Evolutionary conservation across 2,329 filamentous ascomycete genomes (phyloP), one percentile per base, ranked within the genome.

Genomic region (Colletotrichum liaoningense): DNA sequence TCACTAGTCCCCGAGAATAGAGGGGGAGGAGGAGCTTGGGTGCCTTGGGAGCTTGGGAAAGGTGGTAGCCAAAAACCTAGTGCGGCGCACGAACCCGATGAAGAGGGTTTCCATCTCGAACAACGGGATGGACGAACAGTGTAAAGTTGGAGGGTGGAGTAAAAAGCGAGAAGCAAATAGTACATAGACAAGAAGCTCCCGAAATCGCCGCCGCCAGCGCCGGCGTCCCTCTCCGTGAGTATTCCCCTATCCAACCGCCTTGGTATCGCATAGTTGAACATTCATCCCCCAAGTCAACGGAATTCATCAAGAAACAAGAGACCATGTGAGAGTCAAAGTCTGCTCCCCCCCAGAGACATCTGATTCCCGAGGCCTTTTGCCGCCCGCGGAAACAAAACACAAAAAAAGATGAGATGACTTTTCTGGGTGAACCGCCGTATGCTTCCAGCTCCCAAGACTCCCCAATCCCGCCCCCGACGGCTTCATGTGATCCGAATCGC

Each of bases 401-500:
- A 35, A 35, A 3, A 33, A 42, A 42, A 19, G 38, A 42, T 42
- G 38, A 42, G 38, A 42, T 19, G 38, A 19, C 19, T n/a, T 42
- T 19, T 49, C 59, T 52, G 38, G 49, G 49, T 9, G 38, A 63
- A 28, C 59, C 59, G 59, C 63, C 63, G 63, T 8, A 56, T 28
- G 12, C 30, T 22, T 19, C 24, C 33, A 12, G 33, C 33, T 35
- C 2, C 30, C 2, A 1, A 30, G 35, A 6, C 35, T 38, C 16
- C 16, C 35, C 16, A 7, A 19, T 19, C 16, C 5, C 14, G 14
- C 38, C 22, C 22, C 42, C 28, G 30, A 12, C 22, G 42, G 46
- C 59, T 73, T 60, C 70, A 70, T 69, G 70, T 73, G 70, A 73
- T 60, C 24, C 38, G 16, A 19, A 11, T 42, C n/a, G 28, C 52